Evolutionary conservation across 176 grass and related monocot genomes (phyloP).

Genomic region (Avena atlantica): DNA sequence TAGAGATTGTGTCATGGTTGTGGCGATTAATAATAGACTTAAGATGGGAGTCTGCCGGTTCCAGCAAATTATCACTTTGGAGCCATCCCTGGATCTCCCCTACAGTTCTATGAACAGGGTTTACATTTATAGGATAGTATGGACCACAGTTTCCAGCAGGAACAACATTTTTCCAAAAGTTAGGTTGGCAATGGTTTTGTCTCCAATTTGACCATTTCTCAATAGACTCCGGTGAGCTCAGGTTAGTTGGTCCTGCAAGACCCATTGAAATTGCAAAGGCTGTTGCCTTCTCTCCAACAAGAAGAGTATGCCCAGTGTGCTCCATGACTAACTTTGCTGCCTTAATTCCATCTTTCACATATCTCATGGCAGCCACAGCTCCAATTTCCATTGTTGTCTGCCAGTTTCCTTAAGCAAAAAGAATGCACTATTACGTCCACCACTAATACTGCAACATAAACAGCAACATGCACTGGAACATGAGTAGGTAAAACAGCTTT

Average conservation of each 20-base stretch:
- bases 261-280: constrained; percentile 97
- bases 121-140: constrained; percentile 49
- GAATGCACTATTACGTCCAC: constrained; percentile 39
- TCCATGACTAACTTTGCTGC: constrained; percentile 91
- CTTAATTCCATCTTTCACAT: constrained; percentile 86
- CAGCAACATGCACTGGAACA: background rate
- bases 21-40: constrained; percentile 60
- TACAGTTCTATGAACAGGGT: constrained; percentile 1
- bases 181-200: constrained; percentile 76
- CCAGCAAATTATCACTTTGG: constrained; percentile 39
- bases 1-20: constrained; percentile 95
- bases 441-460: constrained; percentile 25
- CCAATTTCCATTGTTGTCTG: constrained; percentile 94
- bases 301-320: constrained; percentile 73
- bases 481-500: constrained; percentile 38
- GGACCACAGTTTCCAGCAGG: constrained; percentile 70
- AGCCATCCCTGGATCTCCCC: constrained; percentile 15
- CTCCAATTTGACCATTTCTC: constrained; percentile 81
- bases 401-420: constrained; percentile 55
- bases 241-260: constrained; percentile 81
- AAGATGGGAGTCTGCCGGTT: constrained; percentile 30
- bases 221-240: constrained; percentile 78
- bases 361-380: constrained; percentile 91
- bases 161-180: constrained; percentile 85
- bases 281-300: constrained; percentile 91